Conservation (phyloP, 2,329 filamentous ascomycete genomes). For the Aspergillus melleus region DNA sequence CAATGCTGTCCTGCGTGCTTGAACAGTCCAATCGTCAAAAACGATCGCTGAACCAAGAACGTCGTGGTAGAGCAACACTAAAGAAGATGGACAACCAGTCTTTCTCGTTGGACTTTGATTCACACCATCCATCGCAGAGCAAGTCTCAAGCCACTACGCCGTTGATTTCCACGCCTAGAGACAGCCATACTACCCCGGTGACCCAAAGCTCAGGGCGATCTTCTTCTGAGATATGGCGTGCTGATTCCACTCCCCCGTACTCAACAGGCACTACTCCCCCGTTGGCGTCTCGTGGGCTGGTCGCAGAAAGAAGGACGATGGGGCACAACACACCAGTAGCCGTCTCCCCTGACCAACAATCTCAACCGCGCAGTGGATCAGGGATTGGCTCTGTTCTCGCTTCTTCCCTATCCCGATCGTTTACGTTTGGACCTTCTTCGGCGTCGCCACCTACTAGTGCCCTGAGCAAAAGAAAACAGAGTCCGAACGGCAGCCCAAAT, state of each 20-base stretch:
- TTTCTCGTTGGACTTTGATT: slow-evolving; percentile 50
- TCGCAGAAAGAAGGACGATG: slow-evolving; percentile 43
- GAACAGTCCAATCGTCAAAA: slow-evolving; percentile 49
- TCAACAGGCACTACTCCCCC: slow-evolving; percentile 57
- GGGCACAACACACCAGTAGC: slow-evolving; percentile 42
- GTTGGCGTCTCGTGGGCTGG: slow-evolving; percentile 42
- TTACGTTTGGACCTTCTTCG: slow-evolving; percentile 45
- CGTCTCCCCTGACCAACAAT: slow-evolving; percentile 44
- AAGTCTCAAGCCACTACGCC: slow-evolving; percentile 43
- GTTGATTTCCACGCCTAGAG: slow-evolving; percentile 34
- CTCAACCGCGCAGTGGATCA: slow-evolving; percentile 39
- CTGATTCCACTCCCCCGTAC: slow-evolving; percentile 52
- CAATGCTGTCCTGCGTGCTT: slow-evolving; percentile 64
- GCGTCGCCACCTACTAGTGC: slow-evolving; percentile 42
- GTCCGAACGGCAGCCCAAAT: slow-evolving; percentile 38
- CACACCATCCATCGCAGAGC: slow-evolving; percentile 41
- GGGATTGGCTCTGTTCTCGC: slow-evolving; percentile 45
- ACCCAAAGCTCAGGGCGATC: slow-evolving; percentile 52
- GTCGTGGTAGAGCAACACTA: slow-evolving; percentile 19
- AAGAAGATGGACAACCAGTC: slow-evolving; percentile 45
- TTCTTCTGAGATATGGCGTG: slow-evolving; percentile 52
- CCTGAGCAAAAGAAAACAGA: slow-evolving; percentile 37
- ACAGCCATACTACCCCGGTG: slow-evolving; percentile 28
- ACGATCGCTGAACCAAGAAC: slow-evolving; percentile 27
- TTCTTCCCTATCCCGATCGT: slow-evolving; percentile 47